These are phyloP conservation scores for Sambucus nigra DNA, from an alignment of 129 eudicot genomes.

Conservation along the genomic window DNA sequence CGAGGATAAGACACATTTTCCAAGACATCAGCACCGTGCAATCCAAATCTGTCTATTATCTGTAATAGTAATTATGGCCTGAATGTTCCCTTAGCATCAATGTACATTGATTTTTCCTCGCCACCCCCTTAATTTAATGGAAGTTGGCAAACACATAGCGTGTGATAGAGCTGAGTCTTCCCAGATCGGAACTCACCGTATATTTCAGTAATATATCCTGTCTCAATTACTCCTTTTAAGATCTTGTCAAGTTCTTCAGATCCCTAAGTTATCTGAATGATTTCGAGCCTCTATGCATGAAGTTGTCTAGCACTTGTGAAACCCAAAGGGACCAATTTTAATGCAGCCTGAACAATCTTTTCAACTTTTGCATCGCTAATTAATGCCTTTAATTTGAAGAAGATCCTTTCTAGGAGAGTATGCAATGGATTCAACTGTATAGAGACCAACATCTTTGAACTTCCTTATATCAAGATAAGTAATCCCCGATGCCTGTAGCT, in stretches of 20 bases:
- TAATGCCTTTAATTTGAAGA: slow-evolving; percentile 90
- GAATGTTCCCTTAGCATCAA: slow-evolving; percentile 97
- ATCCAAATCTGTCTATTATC: slow-evolving; percentile 90
- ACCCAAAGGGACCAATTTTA: slow-evolving; percentile 91
- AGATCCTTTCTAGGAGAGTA: slow-evolving; percentile 93
- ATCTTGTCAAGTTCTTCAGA: slow-evolving; percentile 93
- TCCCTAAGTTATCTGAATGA: slow-evolving; percentile 88
- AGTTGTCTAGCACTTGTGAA: slow-evolving; percentile 89
- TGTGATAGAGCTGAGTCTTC: slow-evolving; percentile 96
- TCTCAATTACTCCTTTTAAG: slow-evolving; percentile 88
- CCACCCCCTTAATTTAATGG: slow-evolving; percentile 98
- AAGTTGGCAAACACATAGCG: slow-evolving; percentile 83
- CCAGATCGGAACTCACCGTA: slow-evolving; percentile 95
- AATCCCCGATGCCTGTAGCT: slow-evolving; percentile 90
- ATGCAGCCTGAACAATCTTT: slow-evolving; percentile 93
- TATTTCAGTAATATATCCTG: slow-evolving; percentile 86
- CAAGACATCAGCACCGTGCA: slow-evolving; percentile 83
- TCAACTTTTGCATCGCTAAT: slow-evolving; percentile 98
- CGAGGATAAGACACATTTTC: slow-evolving; percentile 97
- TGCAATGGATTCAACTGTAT: slow-evolving; percentile 93
- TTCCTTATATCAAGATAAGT: slow-evolving; percentile 85
- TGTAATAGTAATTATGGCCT: slow-evolving; percentile 91
- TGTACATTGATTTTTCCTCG: slow-evolving; percentile 97
- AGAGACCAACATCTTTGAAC: slow-evolving; percentile 91
- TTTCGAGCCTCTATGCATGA: slow-evolving; percentile 79